A percentile compares a stretch with the other conserved stretches of the same genome.
phyloP scores from a whole-genome alignment of 768 basidiomycete species.

The Calocybe cyanea region DNA sequence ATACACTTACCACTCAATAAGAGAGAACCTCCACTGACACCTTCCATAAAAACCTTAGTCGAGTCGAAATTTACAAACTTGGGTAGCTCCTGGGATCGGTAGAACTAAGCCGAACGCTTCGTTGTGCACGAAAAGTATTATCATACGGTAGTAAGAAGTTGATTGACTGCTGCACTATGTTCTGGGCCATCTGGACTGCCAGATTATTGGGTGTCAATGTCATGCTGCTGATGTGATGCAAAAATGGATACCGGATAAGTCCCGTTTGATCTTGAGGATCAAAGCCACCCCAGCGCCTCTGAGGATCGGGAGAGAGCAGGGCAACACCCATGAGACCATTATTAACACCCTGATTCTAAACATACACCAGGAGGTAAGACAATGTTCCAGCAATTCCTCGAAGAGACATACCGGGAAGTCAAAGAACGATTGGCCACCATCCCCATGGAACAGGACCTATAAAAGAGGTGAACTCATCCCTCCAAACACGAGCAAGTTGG shows the following conservation, averaged over 20 bases:
- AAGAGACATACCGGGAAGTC: conserved; percentile 17
- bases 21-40: conserved; percentile 25
- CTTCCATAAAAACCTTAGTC: conserved; percentile 23
- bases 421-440: conserved; percentile 21
- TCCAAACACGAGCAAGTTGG: neutral
- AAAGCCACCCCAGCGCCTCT: conserved; percentile 17
- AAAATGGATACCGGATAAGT: conserved; percentile 11
- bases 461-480: neutral
- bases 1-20: conserved; percentile 19
- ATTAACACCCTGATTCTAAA: conserved; percentile 18
- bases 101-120: neutral
- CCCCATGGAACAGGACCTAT: conserved; percentile 22
- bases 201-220: neutral
- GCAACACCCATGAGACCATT: conserved; percentile 20
- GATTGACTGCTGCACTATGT: conserved; percentile 25
- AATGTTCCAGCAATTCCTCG: neutral
- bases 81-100: conserved; percentile 14
- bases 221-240: neutral
- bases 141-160: conserved; percentile 20
- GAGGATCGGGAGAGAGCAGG: conserved; percentile 18
- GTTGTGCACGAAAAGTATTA: neutral
- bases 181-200: conserved; percentile 23
- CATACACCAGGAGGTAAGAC: neutral
- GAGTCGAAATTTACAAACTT: conserved; percentile 24
- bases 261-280: conserved; percentile 14